Base-by-base conservation (phyloP, 2,329 filamentous ascomycete species). In the Paraconiothyrium sp. region DNA sequence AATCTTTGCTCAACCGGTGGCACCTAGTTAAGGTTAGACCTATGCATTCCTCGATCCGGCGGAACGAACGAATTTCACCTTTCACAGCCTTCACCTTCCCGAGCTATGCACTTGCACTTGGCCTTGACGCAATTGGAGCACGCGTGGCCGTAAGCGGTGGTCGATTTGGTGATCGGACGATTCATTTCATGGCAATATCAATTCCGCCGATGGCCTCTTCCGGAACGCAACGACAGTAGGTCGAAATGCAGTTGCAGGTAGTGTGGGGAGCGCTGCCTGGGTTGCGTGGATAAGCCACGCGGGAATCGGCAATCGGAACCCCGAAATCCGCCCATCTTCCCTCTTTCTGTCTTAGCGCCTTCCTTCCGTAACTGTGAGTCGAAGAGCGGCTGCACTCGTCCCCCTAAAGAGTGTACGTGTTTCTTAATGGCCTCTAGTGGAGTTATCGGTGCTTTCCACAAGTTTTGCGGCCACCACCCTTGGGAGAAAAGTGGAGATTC, bases 1-100 rank as follows among this genome's bases (percentile, higher is more conserved):
- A 70, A 20, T 68, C 65, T 60, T 68, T 72, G 10, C 46, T 52
- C 13, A 72, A 57, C 16, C 68, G 66, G 27, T 65, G 61, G 46
- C 69, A 72, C 54, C 68, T 63, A 59, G 66, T 1, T 57, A 59
- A 7, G 22, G 20, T 43, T 14, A 43, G 58, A 24, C 27, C 10
- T 44, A 16, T 24, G 27, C 10, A 13, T 10, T 7, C 14, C 14
- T 48, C 14, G 6, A 30, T 30, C 27, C 6, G 6, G 27, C 27
- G 27, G 6, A 30, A 30, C 24, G 16, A 5, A 9, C 24, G 3
- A 32, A 11, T 16, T n/a, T 41, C 55, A 66, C 65, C 63, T 59
- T 55, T 66, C 65, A 24, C 65, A 67, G 44, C 43, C 60, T 4
- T 39, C 46, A 30, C 22, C 52, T 54, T 57, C 54, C 22, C 55